Percentiles rank a stretch among this genome's conserved stretches.
These are phyloP conservation scores for Pythium utonaiense DNA, from an alignment of 352 stramenopile species.

Conservation along the genomic window DNA sequence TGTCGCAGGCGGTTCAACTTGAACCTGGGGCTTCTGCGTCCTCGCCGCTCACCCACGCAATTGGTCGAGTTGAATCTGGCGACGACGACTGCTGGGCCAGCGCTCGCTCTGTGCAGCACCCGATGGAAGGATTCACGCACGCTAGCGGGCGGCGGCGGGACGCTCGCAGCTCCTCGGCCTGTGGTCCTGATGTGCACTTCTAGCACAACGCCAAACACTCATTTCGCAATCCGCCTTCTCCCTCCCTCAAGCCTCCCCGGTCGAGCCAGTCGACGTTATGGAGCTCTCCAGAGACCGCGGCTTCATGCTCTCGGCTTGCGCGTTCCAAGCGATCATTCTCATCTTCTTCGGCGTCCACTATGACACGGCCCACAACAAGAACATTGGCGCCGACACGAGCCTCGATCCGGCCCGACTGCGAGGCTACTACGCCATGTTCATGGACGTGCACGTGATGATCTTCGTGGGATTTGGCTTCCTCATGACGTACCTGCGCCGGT, in stretches of 20 bases:
- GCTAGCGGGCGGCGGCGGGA: no score
- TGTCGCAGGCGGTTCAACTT: constrained; percentile 11
- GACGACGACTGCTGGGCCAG: not conserved
- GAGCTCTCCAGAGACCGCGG: constrained; percentile 28
- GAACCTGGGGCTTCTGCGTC: constrained; percentile 5
- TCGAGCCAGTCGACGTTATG: no score
- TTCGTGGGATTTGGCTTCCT: constrained; percentile 87
- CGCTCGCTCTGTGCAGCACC: no score
- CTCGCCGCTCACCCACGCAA: no score
- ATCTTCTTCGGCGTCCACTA: constrained; percentile 47
- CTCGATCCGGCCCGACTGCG: constrained; percentile 8
- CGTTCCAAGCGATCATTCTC: constrained; percentile 44
- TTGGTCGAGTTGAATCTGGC: not conserved
- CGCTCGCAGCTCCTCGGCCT: not conserved
- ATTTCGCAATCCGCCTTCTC: constrained; percentile 7
- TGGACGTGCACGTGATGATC: constrained; percentile 85
- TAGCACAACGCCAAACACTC: no score
- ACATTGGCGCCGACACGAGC: not conserved
- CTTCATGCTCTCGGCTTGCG: constrained; percentile 38
- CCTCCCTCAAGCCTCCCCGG: no score
- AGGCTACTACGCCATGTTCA: constrained; percentile 53
- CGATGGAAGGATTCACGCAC: no score
- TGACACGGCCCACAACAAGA: constrained; percentile 36
- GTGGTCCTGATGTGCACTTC: no score
- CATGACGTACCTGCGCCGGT: constrained; percentile 86